Percentiles rank a stretch among this genome's conserved stretches.
Conservation (phyloP, 768 basidiomycete genomes). For the Tulasnella sp. region DNA sequence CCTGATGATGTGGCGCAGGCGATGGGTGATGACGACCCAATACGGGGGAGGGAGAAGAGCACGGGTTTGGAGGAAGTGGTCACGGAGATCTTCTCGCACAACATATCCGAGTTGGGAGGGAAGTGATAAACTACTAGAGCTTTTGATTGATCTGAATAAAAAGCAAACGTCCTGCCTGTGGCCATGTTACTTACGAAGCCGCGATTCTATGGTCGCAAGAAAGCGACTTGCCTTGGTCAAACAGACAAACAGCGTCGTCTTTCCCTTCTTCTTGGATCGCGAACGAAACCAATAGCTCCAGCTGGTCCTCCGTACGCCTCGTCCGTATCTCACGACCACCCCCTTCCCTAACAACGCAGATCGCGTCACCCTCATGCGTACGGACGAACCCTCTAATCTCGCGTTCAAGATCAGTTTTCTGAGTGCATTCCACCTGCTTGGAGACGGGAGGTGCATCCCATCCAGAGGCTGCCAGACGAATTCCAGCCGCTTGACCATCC, state of each 20-base stretch:
- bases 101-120: neutral
- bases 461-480: neutral
- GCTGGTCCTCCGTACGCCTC: slow-evolving; percentile 34
- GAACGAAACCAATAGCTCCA: neutral
- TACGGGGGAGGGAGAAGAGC: slow-evolving; percentile 6
- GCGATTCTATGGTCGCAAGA: neutral
- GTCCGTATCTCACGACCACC: slow-evolving; percentile 51
- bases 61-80: slow-evolving; percentile 4
- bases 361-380: slow-evolving; percentile 67
- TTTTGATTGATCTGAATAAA: slow-evolving; percentile 7
- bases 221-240: neutral
- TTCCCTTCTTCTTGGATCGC: neutral
- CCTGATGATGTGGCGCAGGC: neutral
- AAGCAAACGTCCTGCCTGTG: slow-evolving; percentile 7
- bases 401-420: neutral
- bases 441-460: neutral
- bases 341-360: slow-evolving; percentile 49
- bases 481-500: slow-evolving; percentile 29
- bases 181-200: neutral
- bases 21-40: slow-evolving; percentile 3
- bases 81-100: slow-evolving; percentile 3
- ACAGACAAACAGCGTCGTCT: slow-evolving; percentile 1
- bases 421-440: neutral
- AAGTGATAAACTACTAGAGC: slow-evolving; percentile 13
- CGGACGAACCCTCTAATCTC: slow-evolving; percentile 49